Evolutionary conservation across 2,329 filamentous ascomycete species (phyloP).

Genomic region (Ceratocystis colombiana): DNA sequence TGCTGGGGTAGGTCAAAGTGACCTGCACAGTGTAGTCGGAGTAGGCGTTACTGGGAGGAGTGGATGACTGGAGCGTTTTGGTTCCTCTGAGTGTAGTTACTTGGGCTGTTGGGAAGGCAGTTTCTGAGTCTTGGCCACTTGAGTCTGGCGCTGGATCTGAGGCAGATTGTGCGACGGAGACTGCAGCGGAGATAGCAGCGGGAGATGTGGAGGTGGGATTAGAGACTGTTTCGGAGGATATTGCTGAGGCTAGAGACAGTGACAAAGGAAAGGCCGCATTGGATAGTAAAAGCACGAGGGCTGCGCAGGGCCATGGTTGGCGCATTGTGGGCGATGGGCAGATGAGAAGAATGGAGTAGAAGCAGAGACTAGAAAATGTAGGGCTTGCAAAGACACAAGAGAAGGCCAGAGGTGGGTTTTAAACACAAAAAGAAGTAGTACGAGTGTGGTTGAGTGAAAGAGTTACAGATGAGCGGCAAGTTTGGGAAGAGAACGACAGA

Average conservation of each 20-base stretch:
- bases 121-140: neutral
- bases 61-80: conserved; percentile 34
- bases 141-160: conserved; percentile 8
- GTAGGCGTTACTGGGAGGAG: conserved; percentile 40
- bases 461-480: neutral
- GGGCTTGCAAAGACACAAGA: neutral
- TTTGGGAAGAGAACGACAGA: neutral
- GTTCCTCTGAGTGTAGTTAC: conserved; percentile 35
- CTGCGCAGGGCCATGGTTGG: conserved; percentile 12
- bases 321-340: neutral
- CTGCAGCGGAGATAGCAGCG: conserved; percentile 1
- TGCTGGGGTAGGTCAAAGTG: conserved; percentile 31
- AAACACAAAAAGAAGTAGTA: neutral
- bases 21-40: conserved; percentile 37
- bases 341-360: neutral
- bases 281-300: conserved; percentile 5
- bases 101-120: conserved; percentile 25
- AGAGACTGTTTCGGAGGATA: neutral
- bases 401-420: neutral
- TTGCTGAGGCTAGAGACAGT: neutral
- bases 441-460: neutral
- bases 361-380: neutral
- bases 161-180: conserved; percentile 3
- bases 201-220: conserved; percentile 7
- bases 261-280: neutral